phyloP scores from a whole-genome alignment of 768 basidiomycete genomes.

The Aureoboletus auriporus region DNA sequence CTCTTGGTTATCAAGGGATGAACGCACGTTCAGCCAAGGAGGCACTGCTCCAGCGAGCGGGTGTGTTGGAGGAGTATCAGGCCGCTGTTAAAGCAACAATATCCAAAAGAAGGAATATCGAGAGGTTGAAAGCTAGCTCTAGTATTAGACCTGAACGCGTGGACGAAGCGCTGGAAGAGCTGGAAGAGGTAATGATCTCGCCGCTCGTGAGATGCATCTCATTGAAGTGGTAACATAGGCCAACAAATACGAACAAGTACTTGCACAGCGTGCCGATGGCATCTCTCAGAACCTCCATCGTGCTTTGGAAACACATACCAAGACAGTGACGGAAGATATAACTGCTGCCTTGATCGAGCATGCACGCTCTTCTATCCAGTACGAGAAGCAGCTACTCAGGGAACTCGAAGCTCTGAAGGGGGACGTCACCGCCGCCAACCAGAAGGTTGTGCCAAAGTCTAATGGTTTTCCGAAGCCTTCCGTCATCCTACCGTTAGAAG shows the following conservation, averaged over 20 bases:
- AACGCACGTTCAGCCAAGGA: constrained; percentile 98
- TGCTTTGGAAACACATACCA: constrained; percentile 80
- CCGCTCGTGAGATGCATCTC: background rate
- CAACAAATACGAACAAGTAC: constrained; percentile 80
- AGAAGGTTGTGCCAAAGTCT: constrained; percentile 47
- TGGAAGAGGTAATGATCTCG: constrained; percentile 69
- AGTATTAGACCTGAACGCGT: constrained; percentile 84
- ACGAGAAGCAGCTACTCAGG: constrained; percentile 81
- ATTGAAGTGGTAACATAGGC: constrained; percentile 50
- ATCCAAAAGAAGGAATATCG: constrained; percentile 88
- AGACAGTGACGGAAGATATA: constrained; percentile 86
- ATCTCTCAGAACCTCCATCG: constrained; percentile 93
- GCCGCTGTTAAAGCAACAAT: constrained; percentile 90
- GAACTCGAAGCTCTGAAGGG: constrained; percentile 82
- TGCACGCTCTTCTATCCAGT: constrained; percentile 86
- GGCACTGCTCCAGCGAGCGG: constrained; percentile 84
- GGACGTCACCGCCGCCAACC: constrained; percentile 68
- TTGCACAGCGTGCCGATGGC: constrained; percentile 82
- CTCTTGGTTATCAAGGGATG: constrained; percentile 91
- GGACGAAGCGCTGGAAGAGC: constrained; percentile 87
- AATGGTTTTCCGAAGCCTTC: constrained; percentile 59
- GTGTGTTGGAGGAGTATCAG: constrained; percentile 92
- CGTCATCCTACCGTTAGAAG: constrained; percentile 61
- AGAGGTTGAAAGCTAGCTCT: constrained; percentile 79
- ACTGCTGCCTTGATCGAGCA: constrained; percentile 89